Percentiles rank a stretch among this genome's conserved stretches.
Conservation (phyloP, 345 rosid genomes). For the Dovyalis caffra region DNA sequence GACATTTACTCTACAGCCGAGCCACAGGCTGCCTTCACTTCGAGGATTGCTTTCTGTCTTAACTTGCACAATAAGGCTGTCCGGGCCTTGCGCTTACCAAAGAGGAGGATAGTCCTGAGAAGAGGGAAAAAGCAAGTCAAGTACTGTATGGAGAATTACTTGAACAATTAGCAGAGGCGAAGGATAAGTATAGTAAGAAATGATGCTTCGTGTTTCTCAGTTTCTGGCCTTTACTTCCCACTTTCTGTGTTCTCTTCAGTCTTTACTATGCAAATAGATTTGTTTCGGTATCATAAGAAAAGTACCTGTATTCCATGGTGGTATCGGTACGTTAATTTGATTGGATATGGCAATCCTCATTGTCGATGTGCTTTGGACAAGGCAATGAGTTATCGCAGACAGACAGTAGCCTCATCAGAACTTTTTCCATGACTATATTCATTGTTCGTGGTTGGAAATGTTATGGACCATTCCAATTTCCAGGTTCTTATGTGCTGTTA, state of each 20-base stretch:
- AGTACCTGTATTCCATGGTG: neutral
- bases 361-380: too few species aligned
- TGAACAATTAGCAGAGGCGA: neutral
- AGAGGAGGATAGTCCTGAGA: too few species aligned
- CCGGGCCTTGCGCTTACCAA: slow-evolving; percentile 63
- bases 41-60: slow-evolving; percentile 81
- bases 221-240: neutral
- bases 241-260: neutral
- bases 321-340: neutral
- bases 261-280: neutral
- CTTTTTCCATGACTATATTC: too few species aligned
- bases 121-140: neutral
- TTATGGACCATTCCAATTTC: too few species aligned
- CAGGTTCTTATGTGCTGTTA: too few species aligned
- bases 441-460: too few species aligned
- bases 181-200: neutral
- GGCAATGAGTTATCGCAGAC: too few species aligned
- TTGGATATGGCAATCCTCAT: too few species aligned
- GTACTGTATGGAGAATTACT: neutral
- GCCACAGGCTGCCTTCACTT: slow-evolving; percentile 80
- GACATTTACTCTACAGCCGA: slow-evolving; percentile 83
- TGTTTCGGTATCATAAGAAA: neutral
- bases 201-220: neutral
- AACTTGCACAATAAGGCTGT: slow-evolving; percentile 89
- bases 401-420: too few species aligned